Base-by-base conservation (phyloP, 2,329 filamentous ascomycete species). In the Alternaria arborescens region DNA sequence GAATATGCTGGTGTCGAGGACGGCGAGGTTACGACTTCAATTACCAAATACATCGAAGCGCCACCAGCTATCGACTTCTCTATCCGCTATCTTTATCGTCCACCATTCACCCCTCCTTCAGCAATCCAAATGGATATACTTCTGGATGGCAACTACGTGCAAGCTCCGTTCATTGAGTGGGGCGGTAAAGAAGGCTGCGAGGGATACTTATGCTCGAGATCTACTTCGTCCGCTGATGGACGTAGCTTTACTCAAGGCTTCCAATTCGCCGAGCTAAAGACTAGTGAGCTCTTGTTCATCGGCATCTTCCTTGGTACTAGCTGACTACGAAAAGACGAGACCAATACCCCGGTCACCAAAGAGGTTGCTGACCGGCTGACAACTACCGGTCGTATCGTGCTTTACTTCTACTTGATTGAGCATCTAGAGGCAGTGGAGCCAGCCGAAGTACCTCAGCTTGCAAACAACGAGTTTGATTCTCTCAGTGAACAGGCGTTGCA, bases 361-460 rank as follows among this genome's bases (percentile, higher is more conserved):
- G n/a, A 44, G 12, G 36, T 51, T 20, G 7, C 30, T 6, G 18
- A 55, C 48, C 32, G 16, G 1, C 32, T 51, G 16, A 24, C 48
- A 18, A 20, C 20, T 3, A 12, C 26, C 5, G 57, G 57, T 1
- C 51, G 53, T 6, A 55, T 60, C 8, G 44, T 38, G 5, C 34
- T 60, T 20, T 60, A 50, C 30, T 30, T 55, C 24, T 55, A 60
- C 38, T 51, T 50, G 51, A 46, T 55, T 8, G 51, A 60, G 22
- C 38, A 32, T 14, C 36, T 60, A 20, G 44, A 55, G 4, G 43
- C 41, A 20, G 26, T 34, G 11, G 40, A 14, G 5, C 38, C 51
- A 0, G 24, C 11, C 2, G 24, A 47, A 7, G 30, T 59, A 5
- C 32, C 50, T 24, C 56, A 18, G 48, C 32, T 55, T n/a, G 10